A percentile compares a stretch with the other conserved stretches of the same genome.
phyloP scores from a whole-genome alignment of 257 asterid species.

The Solanum gandarillasii region DNA sequence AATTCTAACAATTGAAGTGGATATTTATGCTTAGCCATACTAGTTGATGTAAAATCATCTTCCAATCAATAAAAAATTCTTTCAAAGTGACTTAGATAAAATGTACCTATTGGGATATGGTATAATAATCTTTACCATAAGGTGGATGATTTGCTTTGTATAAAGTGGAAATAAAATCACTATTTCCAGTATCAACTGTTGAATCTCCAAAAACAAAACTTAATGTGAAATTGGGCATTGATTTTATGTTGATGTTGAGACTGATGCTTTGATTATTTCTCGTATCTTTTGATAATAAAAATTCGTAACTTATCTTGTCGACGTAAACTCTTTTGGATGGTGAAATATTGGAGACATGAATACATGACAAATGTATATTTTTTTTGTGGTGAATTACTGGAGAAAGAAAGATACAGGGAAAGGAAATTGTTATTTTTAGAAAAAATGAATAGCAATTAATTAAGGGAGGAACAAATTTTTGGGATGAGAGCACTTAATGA shows the following conservation, averaged over 20 bases:
- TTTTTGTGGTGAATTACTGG: not conserved
- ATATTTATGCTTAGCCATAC: not conserved
- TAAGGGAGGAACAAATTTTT: not conserved
- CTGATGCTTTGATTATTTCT: too few relatives aligned
- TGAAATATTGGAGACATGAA: not conserved
- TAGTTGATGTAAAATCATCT: too few relatives aligned
- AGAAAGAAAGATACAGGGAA: not conserved
- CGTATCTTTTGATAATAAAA: not conserved
- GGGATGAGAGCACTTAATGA: not conserved
- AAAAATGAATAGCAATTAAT: not conserved
- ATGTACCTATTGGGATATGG: too few relatives aligned
- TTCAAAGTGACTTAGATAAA: too few relatives aligned
- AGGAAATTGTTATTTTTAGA: not conserved
- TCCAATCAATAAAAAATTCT: too few relatives aligned
- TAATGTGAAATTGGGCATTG: too few relatives aligned
- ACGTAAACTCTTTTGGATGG: not conserved
- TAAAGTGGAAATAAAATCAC: too few relatives aligned
- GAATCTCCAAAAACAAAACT: too few relatives aligned
- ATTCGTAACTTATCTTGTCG: not conserved
- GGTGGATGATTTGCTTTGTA: too few relatives aligned
- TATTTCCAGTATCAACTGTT: too few relatives aligned
- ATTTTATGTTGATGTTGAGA: not conserved
- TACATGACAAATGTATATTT: not conserved
- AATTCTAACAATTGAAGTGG: not conserved
- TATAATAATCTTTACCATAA: too few relatives aligned